Evolutionary conservation across 2,329 filamentous ascomycete species (phyloP), one percentile per base, ranked within the genome.

Genomic region (Aureobasidium sp.): DNA sequence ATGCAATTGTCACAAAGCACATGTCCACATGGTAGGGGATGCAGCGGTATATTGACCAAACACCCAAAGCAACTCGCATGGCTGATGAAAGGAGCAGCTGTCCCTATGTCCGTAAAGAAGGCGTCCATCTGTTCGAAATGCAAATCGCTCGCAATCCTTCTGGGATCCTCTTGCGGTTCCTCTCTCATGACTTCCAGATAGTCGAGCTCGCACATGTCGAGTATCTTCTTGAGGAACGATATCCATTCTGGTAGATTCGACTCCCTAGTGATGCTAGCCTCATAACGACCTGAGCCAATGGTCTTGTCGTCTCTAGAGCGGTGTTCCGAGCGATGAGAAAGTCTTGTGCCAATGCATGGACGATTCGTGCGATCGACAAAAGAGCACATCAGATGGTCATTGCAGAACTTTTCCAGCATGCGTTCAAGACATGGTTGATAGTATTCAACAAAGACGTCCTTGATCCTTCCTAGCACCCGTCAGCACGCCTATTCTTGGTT

Each of bases 61-160:
- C 79, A 82, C 57, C 73, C 77, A 62, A 80, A 79, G 63, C 79
- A 82, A 1, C 76, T 75, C 0, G 74, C 69, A 64, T 79, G 78
- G 42, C 74, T 79, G 17, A 75, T 68, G 51, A 76, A 71, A 64
- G 56, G 70, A 68, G 59, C 71, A 69, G 53, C 66, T 63, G 61
- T 27, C 14, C 55, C 55, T 12, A 59, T 6, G 9, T 48, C 29
- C 29, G 17, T 37, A 1, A 47, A 59, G 11, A 3, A 37, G n/a
- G 48, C 31, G 29, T 39, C 5, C 15, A 59, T 37, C 9, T 48
- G 42, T 27, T 47, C 42, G 15, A 39, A 9, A 39, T 48, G 55
- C 20, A 59, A 41, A n/a, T 57, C 14, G 8, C 53, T 57, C 7
- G 53, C 53, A 14, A 37, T 31, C 8, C 41, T 11, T 22, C 41